These are phyloP conservation scores for Oryza longistaminata DNA, from an alignment of 176 grass and related monocot species.

Conservation along the genomic window DNA sequence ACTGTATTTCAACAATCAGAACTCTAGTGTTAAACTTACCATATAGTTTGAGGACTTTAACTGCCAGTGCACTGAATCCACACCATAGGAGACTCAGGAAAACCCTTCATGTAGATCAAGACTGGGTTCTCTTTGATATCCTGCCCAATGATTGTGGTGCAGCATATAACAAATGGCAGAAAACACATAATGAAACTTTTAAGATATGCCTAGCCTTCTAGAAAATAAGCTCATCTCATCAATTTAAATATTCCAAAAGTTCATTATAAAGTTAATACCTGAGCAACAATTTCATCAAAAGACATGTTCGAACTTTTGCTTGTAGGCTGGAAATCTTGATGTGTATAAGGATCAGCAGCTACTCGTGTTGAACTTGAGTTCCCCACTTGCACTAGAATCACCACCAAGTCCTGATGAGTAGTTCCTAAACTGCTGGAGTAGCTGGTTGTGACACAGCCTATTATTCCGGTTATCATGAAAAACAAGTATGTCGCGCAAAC, in stretches of 20 bases:
- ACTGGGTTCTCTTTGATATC: constrained; percentile 82
- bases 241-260: constrained; percentile 1
- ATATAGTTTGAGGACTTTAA: constrained; percentile 89
- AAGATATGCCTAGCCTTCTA: neutral
- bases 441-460: constrained; percentile 37
- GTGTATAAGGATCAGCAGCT: constrained; percentile 64
- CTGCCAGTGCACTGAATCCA: constrained; percentile 88
- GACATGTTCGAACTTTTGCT: constrained; percentile 59
- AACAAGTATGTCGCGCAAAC: too few relatives aligned
- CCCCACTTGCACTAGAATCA: constrained; percentile 40
- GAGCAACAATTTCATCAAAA: constrained; percentile 46
- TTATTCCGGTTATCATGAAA: too few relatives aligned
- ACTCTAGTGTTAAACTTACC: constrained; percentile 42
- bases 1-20: neutral
- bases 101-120: constrained; percentile 90
- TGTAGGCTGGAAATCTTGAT: constrained; percentile 75
- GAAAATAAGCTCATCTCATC: neutral
- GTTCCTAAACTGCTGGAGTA: constrained; percentile 48
- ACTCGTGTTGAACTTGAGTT: constrained; percentile 37
- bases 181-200: neutral
- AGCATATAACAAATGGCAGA: constrained; percentile 14
- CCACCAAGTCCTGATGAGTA: constrained; percentile 45
- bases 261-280: constrained; percentile 41
- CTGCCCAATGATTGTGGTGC: constrained; percentile 34
- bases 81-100: constrained; percentile 79